These are phyloP conservation scores for Proliferodiscus dingleyae DNA, from an alignment of 2,329 filamentous ascomycete species.

Conservation along the genomic window DNA sequence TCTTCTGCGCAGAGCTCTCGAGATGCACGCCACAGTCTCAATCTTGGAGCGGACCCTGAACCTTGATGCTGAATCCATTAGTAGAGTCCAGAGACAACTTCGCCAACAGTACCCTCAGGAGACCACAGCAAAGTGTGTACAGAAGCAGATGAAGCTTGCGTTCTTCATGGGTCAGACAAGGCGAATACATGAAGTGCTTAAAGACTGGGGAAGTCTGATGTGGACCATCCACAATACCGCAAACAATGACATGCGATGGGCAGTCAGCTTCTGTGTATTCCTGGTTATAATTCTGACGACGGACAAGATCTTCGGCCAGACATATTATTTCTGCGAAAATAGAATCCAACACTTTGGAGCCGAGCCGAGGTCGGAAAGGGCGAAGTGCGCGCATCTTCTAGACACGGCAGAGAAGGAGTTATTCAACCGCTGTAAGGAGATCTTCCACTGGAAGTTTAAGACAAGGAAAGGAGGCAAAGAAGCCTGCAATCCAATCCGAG, in stretches of 20 bases:
- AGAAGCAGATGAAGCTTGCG: constrained; percentile 30
- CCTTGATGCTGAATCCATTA: constrained; percentile 24
- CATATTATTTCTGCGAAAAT: constrained; percentile 22
- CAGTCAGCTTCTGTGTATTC: constrained; percentile 29
- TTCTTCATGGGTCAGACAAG: constrained; percentile 27
- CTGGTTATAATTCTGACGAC: constrained; percentile 27
- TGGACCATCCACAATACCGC: constrained; percentile 25
- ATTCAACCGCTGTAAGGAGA: constrained; percentile 31
- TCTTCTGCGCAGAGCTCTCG: constrained; percentile 26
- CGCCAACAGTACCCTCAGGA: constrained; percentile 21
- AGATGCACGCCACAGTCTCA: constrained; percentile 27
- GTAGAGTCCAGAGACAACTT: constrained; percentile 21
- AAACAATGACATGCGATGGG: constrained; percentile 28
- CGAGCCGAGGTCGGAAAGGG: constrained; percentile 19
- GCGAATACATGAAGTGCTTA: constrained; percentile 26
- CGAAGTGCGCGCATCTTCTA: constrained; percentile 20
- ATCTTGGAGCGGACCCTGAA: constrained; percentile 29
- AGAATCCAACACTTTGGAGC: constrained; percentile 21
- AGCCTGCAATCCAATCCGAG: constrained; percentile 30
- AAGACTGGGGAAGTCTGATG: constrained; percentile 30
- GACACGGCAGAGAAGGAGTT: constrained; percentile 26
- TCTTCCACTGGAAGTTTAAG: constrained; percentile 32
- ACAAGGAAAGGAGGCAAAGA: constrained; percentile 31
- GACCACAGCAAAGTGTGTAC: constrained; percentile 25
- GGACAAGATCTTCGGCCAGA: constrained; percentile 23